Percentiles rank a stretch among this genome's conserved stretches.
Conservation (phyloP, 2,329 filamentous ascomycete species). For the Fusarium nurragi region DNA sequence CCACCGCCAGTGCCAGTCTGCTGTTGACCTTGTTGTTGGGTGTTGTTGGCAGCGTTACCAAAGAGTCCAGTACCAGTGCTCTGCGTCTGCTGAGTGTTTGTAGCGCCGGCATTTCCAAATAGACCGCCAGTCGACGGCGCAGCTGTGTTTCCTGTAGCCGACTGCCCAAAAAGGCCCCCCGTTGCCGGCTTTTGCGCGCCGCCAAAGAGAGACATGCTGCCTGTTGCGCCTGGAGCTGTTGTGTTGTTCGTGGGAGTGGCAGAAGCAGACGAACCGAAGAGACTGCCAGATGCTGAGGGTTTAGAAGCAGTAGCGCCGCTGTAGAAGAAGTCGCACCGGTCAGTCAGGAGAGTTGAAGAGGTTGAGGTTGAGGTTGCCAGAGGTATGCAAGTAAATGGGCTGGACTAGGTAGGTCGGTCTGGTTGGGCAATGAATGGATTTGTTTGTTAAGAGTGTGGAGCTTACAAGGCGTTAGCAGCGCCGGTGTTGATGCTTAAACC, state of each 20-base stretch:
- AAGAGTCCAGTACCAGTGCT: slow-evolving; percentile 46
- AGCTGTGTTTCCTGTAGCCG: slow-evolving; percentile 36
- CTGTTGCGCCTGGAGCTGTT: slow-evolving; percentile 37
- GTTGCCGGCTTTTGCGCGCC: slow-evolving; percentile 41
- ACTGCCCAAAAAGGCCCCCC: slow-evolving; percentile 47
- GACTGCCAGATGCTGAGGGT: slow-evolving; percentile 49
- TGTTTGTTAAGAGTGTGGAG: slow-evolving; percentile 40
- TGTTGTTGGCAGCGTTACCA: slow-evolving; percentile 40
- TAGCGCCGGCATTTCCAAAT: slow-evolving; percentile 45
- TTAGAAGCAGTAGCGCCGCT: slow-evolving; percentile 45
- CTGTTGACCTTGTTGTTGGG: slow-evolving; percentile 41
- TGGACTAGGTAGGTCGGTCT: slow-evolving; percentile 28
- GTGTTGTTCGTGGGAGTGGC: slow-evolving; percentile 36
- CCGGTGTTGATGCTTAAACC: slow-evolving; percentile 72
- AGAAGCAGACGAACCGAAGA: slow-evolving; percentile 49
- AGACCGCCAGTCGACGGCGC: slow-evolving; percentile 42
- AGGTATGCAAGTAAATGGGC: slow-evolving; percentile 10
- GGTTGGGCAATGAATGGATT: slow-evolving; percentile 20
- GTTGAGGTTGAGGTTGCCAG: not conserved
- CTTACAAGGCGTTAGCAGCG: slow-evolving; percentile 62
- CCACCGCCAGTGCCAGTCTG: slow-evolving; percentile 35
- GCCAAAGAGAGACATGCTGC: slow-evolving; percentile 48
- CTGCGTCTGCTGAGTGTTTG: slow-evolving; percentile 44
- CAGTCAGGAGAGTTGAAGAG: slow-evolving; percentile 23
- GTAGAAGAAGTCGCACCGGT: slow-evolving; percentile 14